Evolutionary conservation across 345 rosid species (phyloP), one percentile per base, ranked within the genome.

Genomic region (Abelmoschus esculentus): DNA sequence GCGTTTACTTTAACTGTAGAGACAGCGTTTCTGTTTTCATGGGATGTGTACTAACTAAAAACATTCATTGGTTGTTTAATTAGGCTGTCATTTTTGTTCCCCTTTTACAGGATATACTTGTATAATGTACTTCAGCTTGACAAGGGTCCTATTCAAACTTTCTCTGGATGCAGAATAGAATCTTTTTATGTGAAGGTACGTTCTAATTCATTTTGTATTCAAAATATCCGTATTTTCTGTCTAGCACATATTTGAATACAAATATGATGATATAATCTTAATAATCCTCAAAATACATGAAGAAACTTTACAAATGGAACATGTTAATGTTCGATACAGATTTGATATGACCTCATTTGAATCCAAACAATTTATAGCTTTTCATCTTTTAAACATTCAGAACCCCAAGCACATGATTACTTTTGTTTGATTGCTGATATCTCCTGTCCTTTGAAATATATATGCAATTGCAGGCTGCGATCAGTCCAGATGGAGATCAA

Each of bases 111-210:
- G 75, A 83, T 95, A 70, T 88, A 90, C 80, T 75, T 95, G 77
- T 95, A 95, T 70, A 85, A 88, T 71, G 74, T 79, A 12, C 89
- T 89, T 67, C 96, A 87, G 80, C 89, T 90, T 73, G 92, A 88
- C 56, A 87, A 84, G 76, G 97, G 99, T 71, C 97, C 97, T 1
- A 26, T 80, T 40, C 75, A 77, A 61, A 78, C 84, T 40, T 91
- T 91, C 83, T 66, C 89, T 44, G 96, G 97, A 61, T 81, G 91
- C 78, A 86, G 61, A 56, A 85, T 91, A 70, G 93, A 82, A 67
- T 91, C 99, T 1, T 95, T 95, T 67, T 95, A 82, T 77, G 86
- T 95, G 7, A 91, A 91, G 96, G 98, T 91, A 81, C 46, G 64
- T 22, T 32, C 76, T 32, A 2, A 52, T 71, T 18, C 0, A 52